Percentiles rank a stretch among this genome's conserved stretches.
These are phyloP conservation scores for Mikania micrantha DNA, from an alignment of 129 eudicot genomes.

Conservation along the genomic window DNA sequence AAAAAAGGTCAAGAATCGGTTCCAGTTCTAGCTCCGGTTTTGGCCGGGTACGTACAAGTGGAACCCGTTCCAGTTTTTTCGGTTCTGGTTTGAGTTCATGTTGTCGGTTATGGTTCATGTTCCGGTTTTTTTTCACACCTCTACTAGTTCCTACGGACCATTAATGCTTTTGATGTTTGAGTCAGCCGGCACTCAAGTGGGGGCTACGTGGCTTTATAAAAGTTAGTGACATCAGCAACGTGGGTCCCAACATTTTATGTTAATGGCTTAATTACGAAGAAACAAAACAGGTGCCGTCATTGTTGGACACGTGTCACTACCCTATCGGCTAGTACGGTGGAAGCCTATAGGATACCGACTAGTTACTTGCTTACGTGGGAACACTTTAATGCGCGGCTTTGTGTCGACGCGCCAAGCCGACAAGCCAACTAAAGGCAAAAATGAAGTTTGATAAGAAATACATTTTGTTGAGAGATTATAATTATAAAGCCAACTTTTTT, in stretches of 20 bases:
- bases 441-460: no score
- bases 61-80: no score
- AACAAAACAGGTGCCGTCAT: conserved; percentile 33
- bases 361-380: conserved; percentile 18
- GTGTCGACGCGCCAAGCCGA: conserved; percentile 16
- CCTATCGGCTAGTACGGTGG: conserved; percentile 10
- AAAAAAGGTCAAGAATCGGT: no score
- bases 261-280: conserved; percentile 63
- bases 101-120: no score
- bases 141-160: conserved; percentile 17
- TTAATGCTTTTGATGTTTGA: conserved; percentile 61
- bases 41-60: no score
- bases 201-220: conserved; percentile 30
- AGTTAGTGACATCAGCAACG: conserved; percentile 33
- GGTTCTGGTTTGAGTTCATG: no score
- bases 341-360: no score
- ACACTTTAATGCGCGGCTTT: conserved; percentile 18
- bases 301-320: conserved; percentile 21
- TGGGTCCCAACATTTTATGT: conserved; percentile 29
- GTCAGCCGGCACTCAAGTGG: conserved; percentile 62
- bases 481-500: no score
- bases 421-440: no score
- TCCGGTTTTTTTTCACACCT: no score
- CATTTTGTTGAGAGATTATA: no score
- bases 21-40: no score